Percentiles rank a stretch among this genome's conserved stretches.
These are phyloP conservation scores for Flaveria brownii DNA, from an alignment of 129 eudicot genomes.

Conservation along the genomic window DNA sequence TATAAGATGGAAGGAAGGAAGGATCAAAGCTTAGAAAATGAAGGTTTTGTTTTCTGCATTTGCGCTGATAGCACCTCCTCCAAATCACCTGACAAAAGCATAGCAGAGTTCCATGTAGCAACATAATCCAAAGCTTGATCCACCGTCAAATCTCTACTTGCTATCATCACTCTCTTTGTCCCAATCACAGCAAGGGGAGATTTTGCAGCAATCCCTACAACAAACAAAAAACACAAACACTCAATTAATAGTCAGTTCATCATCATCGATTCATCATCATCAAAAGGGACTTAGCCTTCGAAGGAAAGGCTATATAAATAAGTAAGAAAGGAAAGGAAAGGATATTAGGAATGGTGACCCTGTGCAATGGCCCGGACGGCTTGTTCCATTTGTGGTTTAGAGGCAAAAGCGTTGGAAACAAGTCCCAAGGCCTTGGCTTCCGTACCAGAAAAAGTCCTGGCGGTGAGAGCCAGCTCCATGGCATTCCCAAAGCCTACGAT, in stretches of 20 bases:
- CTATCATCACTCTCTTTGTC: constrained; percentile 63
- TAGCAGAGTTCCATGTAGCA: constrained; percentile 90
- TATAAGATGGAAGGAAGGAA: too few relatives aligned
- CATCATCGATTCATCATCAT: too few relatives aligned
- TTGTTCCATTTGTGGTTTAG: constrained; percentile 49
- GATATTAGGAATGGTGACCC: constrained; percentile 40
- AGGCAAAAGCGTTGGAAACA: constrained; percentile 56
- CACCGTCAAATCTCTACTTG: constrained; percentile 60
- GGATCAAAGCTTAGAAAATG: constrained; percentile 61
- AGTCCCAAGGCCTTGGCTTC: constrained; percentile 76
- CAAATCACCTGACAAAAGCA: constrained; percentile 75
- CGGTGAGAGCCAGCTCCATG: constrained; percentile 84
- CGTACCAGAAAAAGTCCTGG: constrained; percentile 51
- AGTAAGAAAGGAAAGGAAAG: too few relatives aligned
- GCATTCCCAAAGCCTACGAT: constrained; percentile 86
- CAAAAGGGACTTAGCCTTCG: too few relatives aligned
- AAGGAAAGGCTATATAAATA: too few relatives aligned
- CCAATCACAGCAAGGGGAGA: constrained; percentile 88
- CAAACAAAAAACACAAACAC: neutral
- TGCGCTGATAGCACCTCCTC: constrained; percentile 61
- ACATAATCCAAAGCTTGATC: constrained; percentile 83
- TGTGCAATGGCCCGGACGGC: constrained; percentile 57
- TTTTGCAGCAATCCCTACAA: constrained; percentile 70
- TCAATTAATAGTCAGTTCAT: too few relatives aligned
- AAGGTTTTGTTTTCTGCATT: constrained; percentile 61